Base-by-base conservation (phyloP, 306 rosid species). In the Citrullus amarus region DNA sequence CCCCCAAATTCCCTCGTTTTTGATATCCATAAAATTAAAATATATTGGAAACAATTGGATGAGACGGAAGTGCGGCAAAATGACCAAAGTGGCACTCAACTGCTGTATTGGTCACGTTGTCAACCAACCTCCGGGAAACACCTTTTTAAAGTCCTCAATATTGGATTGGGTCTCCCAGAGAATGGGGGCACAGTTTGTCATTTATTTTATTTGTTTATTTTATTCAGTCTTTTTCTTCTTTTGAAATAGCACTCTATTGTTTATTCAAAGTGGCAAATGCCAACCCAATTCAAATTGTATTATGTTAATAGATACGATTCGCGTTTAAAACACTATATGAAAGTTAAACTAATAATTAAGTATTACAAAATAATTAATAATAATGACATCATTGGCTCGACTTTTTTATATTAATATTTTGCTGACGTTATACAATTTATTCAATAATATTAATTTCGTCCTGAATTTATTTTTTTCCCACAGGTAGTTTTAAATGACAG, bases 141-240 rank as follows among this genome's bases (percentile, higher is more conserved):
- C 4, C 54, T 25, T 66, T 38, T 66, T 66, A 8, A 38, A 38
- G 39, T 66, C 30, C 51, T 17, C 36, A 7, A 43, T 10, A 18
- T 2, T 20, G 36, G 75, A 69, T 69, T 43, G 76, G 39, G 12
- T 70, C n/a, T 22, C 76, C 76, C 56, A 70, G 38, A 22, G 38
- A 43, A 4, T 70, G 76, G 76, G 75, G 76, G 76, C 76, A 70
- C n/a, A 70, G 9, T 70, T 70, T 43, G 76, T 22, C 57, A 70
- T 22, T 70, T 44, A 11, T 20, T 70, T 70, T 41, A 10, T 68
- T 69, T 12, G 2, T 69, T 43, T 43, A 69, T 39, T 69, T 43
- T 48, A 48, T 48, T 48, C 4, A 10, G 0, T 12, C 4, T 48
- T 13, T 46, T 46, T 48, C 17, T 48, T 48, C 17, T 12, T 48